Base-by-base conservation (phyloP, 169 alveolate species). In the Plasmodium reichenowi region DNA sequence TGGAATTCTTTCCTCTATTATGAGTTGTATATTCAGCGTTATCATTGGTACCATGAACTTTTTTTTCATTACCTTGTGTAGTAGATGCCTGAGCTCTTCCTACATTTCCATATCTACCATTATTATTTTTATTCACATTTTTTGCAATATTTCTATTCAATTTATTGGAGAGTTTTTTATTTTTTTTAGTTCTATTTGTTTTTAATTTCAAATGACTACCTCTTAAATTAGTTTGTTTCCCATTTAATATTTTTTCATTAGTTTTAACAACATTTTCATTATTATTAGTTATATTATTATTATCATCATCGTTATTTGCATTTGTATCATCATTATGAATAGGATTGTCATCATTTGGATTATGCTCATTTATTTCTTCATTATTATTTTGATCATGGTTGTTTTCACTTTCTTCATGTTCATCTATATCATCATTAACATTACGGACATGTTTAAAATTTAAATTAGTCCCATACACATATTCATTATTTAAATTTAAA, bases 101-200 rank as follows among this genome's bases (percentile, higher is more conserved):
- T 4, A 73, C 15, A 74, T 74, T 64, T 20, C 63, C 38, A 20
- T 45, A 32, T 22, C 63, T 74, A 6, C 29, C 47, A 26, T 74
- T 67, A 29, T 50, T 74, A 63, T 20, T 74, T 74, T 62, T 74
- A 15, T 74, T 74, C 24, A 60, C 32, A 45, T 45, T 67, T 74
- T 74, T 74, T 12, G 56, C 13, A 29, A 32, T 38, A 43, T 74
- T 74, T 43, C 47, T 22, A 60, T 60, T 63, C 9, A 60, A 4
- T 47, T 66, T 74, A 6, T 60, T 48, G 17, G 45, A 12, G 0
- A 73, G 58, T 74, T 67, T 74, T 74, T 54, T 67, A 24, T 20
- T 59, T 45, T 62, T 74, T 54, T 74, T 74, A 24, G 26, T 15
- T 15, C 74, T 64, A 15, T 74, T 50, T 5, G 26, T 68, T 66